These are phyloP conservation scores for Colletotrichum higginsianum DNA, from an alignment of 2,329 filamentous ascomycete species.

Conservation along the genomic window DNA sequence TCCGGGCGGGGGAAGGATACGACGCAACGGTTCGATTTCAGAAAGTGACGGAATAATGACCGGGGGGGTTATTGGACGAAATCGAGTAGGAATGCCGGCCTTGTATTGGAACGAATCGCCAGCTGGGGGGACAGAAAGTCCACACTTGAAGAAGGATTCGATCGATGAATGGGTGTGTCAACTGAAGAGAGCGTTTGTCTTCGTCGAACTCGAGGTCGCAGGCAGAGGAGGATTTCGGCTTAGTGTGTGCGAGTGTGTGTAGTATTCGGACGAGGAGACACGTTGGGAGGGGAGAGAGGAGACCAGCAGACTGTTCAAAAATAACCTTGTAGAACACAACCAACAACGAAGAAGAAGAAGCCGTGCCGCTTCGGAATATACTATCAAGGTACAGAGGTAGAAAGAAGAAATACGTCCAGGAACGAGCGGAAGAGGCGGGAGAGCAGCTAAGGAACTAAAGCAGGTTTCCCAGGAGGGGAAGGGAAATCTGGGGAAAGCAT, in stretches of 20 bases:
- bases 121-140: background rate
- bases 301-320: background rate
- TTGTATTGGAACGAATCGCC: background rate
- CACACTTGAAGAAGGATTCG: background rate
- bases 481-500: slow-evolving; percentile 34
- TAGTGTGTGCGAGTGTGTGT: background rate
- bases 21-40: background rate
- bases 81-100: background rate
- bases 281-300: too few species aligned
- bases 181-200: background rate
- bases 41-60: background rate
- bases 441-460: background rate
- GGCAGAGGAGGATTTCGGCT: background rate
- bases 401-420: background rate
- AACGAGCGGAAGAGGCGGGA: slow-evolving; percentile 24
- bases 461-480: slow-evolving; percentile 12
- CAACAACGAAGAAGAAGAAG: background rate
- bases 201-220: background rate
- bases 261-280: background rate
- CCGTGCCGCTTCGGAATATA: background rate
- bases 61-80: background rate
- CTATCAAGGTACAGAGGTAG: background rate
- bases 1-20: background rate
- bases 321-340: background rate
- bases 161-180: background rate